Evolutionary conservation across 345 rosid genomes (phyloP), one percentile per base, ranked within the genome.

Genomic region (Hypericum androsaemum): DNA sequence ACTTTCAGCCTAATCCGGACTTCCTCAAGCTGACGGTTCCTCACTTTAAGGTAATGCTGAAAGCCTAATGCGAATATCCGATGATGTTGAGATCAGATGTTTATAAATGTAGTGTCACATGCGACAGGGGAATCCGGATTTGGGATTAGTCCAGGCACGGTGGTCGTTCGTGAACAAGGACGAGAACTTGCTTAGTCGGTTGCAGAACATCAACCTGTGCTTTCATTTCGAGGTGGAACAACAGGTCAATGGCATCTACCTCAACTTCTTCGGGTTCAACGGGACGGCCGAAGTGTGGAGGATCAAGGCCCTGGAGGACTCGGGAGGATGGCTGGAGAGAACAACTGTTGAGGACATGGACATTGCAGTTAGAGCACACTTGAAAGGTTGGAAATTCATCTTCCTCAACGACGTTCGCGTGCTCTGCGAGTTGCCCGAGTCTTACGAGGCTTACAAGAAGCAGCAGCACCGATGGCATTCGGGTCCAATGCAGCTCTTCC

Each of bases 401-500:
- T 46, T n/a, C 50, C 50, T 46, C 50, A 46, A 46, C 22, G 50
- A 46, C 12, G 50, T 46, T 13, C 15, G 22, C 28, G 50, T 46
- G 5, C 50, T 46, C 22, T 46, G 50, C 10, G 50, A 46, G 22
- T 46, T 46, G 28, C 50, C 50, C 17, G 50, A 46, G 14, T 46
- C 50, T 10, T 46, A 46, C 22, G 50, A 13, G 12, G 50, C 50
- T 46, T 46, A 46, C 28, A 46, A 46, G 50, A 46, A 46, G 14
- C 50, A 46, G 10, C 50, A 46, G 50, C 50, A 46, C 12, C 50
- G 50, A 10, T 46, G 50, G 50, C 50, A 46, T 46, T 46, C 50
- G 15, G 50, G 50, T 7, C 50, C 50, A 13, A 46, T 46, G 50
- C 50, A 46, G 50, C 50, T 46, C 50, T 46, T 46, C 50, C 50